Evolutionary conservation across 352 stramenopile genomes (phyloP), one percentile per base, ranked within the genome.

Genomic region (Globisporangium splendens): DNA sequence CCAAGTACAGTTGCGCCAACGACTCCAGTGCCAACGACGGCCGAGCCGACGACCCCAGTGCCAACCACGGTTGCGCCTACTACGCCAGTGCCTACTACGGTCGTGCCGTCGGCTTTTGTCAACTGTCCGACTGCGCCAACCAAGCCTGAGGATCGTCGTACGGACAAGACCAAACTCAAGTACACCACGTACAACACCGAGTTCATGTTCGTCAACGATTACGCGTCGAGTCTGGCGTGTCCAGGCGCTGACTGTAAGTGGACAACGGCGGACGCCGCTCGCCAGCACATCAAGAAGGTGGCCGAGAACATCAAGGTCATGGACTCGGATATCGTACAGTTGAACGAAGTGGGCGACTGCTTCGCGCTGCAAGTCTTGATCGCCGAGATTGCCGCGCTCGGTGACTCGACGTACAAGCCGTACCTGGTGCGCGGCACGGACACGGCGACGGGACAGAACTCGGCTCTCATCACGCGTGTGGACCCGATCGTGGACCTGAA

Each of bases 291-390:
- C 54, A 65, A 65, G 21, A 67, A 81, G 46, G 71, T 88, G 22
- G 80, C 80, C 33, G 73, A 49, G 14, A 62, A 77, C 42, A 72
- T 89, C 56, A 70, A 77, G 44, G 31, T 49, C 33, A 53, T 90
- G 43, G 53, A 88, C 60, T 65, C 76, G 33, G 80, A 90, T 56
- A 87, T 90, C 44, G 57, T 90, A 18, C 80, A 88, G 46, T 54
- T 90, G 41, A 75, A 75, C 54, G 80, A 90, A 50, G 74, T 90
- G 10, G 73, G 85, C 48, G 71, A 83, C 63, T 88, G 77, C 60
- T 66, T 61, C 1, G 75, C 68, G 41, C 66, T 89, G 8, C 52
- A 79, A 17, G 65, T 68, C n/a, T 55, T 88, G 59, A 79, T 86
- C 62, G 66, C 54, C 22, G 52, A 80, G 63, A 68, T 88, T 18